phyloP scores from a whole-genome alignment of 192 early-diverging fungal genomes.

The Mortierella antarctica region DNA sequence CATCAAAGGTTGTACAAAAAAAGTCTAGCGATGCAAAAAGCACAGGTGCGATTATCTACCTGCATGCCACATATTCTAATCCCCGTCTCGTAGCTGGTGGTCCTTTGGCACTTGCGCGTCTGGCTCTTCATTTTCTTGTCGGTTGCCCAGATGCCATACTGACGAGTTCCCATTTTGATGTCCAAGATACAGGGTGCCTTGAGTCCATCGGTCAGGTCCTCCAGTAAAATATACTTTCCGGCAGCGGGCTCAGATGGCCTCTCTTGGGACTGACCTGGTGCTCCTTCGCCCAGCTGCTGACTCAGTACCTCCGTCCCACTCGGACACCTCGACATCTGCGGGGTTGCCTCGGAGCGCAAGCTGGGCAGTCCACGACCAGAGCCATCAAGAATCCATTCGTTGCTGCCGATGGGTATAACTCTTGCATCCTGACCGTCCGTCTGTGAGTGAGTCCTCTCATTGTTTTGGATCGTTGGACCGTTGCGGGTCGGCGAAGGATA shows the following conservation, averaged over 20 bases:
- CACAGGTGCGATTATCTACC: conserved; percentile 73
- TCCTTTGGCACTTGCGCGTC: conserved; percentile 90
- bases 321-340: conserved; percentile 13
- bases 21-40: background rate
- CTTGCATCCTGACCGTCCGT: background rate
- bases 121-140: conserved; percentile 87
- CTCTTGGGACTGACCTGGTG: too few relatives aligned
- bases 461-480: conserved; percentile 13
- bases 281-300: conserved; percentile 22
- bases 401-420: conserved; percentile 23
- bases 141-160: conserved; percentile 91
- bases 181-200: conserved; percentile 95
- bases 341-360: conserved; percentile 12
- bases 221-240: conserved; percentile 89
- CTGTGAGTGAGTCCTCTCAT: conserved; percentile 2
- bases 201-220: conserved; percentile 92
- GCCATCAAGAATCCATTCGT: conserved; percentile 47
- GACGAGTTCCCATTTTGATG: conserved; percentile 98
- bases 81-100: conserved; percentile 92
- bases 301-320: too few relatives aligned
- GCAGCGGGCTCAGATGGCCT: conserved; percentile 51
- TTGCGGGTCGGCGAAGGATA: background rate
- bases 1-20: background rate
- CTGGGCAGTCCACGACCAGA: conserved; percentile 9
- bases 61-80: conserved; percentile 99